Base-by-base conservation (phyloP, 139 green algal species). In the Bryopsis sp. region DNA sequence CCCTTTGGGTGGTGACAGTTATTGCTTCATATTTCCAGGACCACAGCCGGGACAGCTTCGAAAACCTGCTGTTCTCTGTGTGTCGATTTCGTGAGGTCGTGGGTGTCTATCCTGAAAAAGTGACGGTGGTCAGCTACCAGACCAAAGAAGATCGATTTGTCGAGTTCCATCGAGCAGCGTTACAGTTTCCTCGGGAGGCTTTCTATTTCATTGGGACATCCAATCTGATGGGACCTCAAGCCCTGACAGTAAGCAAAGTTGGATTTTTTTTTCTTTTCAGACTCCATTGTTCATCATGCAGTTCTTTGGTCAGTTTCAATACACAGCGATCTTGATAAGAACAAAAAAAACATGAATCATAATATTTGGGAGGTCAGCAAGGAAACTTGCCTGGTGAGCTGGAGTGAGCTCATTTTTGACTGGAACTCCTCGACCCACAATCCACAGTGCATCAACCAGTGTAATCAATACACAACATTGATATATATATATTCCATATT, bases 41-140 rank as follows among this genome's bases (percentile, higher is more conserved):
- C 70, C 80, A 88, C 38, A 88, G 90, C 1, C 81, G 91, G 1
- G 92, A 97, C 81, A 89, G 78, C 48, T 90, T 95, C 71, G 91
- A 97, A 72, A 97, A 97, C 78, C 60, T 97, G 39, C 67, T 96
- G 24, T 97, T 97, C 78, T 82, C 77, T 39, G 71, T 97, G 1
- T 97, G 92, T 78, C 81, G 79, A 39, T 85, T 85, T 69, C 81
- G 76, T 70, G 79, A 82, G 62, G 38, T 88, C 26, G 69, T 76
- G 1, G 83, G 85, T 7, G 81, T 86, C 73, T 96, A 94, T 70
- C 91, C 91, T 1, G 58, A 74, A 2, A 66, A 76, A 36, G 70
- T 97, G 36, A 87, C 82, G 0, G 84, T 96, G 7, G 82, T 97
- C n/a, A 86, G 85, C 58, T 97, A 96, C 78, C 84, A 86, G 1